Evolutionary conservation across 352 stramenopile genomes (phyloP), one percentile per base, ranked within the genome.

Genomic region (Globisporangium irregulare): DNA sequence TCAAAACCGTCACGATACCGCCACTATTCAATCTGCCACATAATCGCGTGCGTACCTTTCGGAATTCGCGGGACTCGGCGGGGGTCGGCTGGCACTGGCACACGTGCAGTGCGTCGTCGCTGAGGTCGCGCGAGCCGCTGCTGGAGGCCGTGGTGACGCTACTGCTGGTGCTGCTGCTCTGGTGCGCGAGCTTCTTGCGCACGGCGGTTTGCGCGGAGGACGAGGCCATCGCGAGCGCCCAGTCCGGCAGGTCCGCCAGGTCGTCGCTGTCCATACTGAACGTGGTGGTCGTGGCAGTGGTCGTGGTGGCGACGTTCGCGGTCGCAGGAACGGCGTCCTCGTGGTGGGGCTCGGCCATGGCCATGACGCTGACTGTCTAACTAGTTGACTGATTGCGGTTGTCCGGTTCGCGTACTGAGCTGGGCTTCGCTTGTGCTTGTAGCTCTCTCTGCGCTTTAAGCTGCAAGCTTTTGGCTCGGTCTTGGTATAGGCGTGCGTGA

Each of bases 1-100:
- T n/a, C 48, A 20, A 38, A 8, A 12, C 5, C 64, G 54, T 29
- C 7, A 22, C 48, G 20, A 55, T 5, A 64, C 48, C 55, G 4
- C 43, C 60, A 9, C 10, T 24, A 2, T 20, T 22, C 41, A 12
- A 51, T 51, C 43, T 24, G 66, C 59, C 15, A 8, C 43, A 51
- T n/a, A 9, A 10, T 50, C 41, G 36, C n/a, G n/a, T 58, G 12
- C 50, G 12, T 50, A 91, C 85, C 85, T 94, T 94, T 70, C 84
- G 86, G 66, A 94, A 94, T 68, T 94, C 86, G 73, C 86, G 86
- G 59, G 77, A 80, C 64, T 94, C 86, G 22, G 84, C 82, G 15
- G 77, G 69, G 25, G 75, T 91, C n/a, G 84, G 84, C 57, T 91
- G 81, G 67, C 81, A 93, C 57, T 86, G 74, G 25, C 79, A 90